Evolutionary conservation across 2,329 filamentous ascomycete species (phyloP), one percentile per base, ranked within the genome.

Genomic region (Aspergillus viridinutans): DNA sequence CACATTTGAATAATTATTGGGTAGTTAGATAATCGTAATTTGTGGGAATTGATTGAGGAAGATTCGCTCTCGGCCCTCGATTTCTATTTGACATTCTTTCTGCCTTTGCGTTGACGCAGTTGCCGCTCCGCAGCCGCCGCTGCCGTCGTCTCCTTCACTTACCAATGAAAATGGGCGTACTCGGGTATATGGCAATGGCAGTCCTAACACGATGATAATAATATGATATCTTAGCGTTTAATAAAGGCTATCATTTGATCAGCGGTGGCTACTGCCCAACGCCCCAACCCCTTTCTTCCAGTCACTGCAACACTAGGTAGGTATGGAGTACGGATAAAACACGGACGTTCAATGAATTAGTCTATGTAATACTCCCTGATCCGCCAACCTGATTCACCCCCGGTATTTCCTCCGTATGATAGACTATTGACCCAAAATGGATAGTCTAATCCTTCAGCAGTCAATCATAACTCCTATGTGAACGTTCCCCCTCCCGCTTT

Each of bases 401-500:
- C 14, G 32, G 12, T 47, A 47, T 14, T 14, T 14, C 32, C 43
- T 47, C 21, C n/a, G 12, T 47, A 47, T 23, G 4, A 17, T 47
- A 26, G 23, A 25, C 49, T 50, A 50, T 50, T 26, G 21, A 25
- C 23, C 49, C 32, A 51, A 51, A 35, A 25, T 7, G 14, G 43
- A 47, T 47, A 47, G 43, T 47, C 43, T 23, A 20, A 45, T 45
- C 21, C 10, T 25, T 6, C 2, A 38, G 20, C 43, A 23, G 21
- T 47, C n/a, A 23, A 23, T 38, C 32, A 38, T 17, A 17, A 7
- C 14, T 17, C 32, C 14, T 14, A 38, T 38, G 32, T 38, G 32
- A 38, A 38, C 32, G 5, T 51, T 58, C 54, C 56, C 52, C 25
- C 47, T 38, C 28, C 25, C 35, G 52, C 47, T 50, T 48, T 40